Evolutionary conservation across 2,329 filamentous ascomycete species (phyloP), one percentile per base, ranked within the genome.

Genomic region (Pezicula radicicola): DNA sequence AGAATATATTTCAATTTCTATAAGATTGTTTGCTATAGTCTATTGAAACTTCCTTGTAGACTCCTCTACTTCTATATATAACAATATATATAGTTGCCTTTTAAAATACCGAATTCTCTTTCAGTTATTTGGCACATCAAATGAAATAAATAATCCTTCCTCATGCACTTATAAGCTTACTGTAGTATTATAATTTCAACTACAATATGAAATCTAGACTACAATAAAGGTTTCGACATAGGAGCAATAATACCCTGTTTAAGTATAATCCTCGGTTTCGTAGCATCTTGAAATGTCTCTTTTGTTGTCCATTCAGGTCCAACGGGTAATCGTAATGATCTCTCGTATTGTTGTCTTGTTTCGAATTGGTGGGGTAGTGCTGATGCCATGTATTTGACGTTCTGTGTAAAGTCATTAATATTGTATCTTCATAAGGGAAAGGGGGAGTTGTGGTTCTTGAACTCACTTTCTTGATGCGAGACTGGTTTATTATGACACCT

Each of bases 291-390:
- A 79, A 94, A 94, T 13, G 88, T 91, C 75, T 91, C 85, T 80
- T 96, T 97, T n/a, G 93, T 97, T 61, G 86, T 85, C 92, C 93
- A 99, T 71, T 99, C 93, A 15, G 88, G 90, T 1, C 94, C 94
- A 55, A 97, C 83, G 1, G 94, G 94, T 60, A 97, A 73, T 41
- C 93, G 80, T 53, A 97, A 75, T 58, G 88, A 89, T 47, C 93
- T 78, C 76, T 99, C 94, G 72, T 97, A 97, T 75, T 97, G 91
- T 65, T 88, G 81, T 60, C 80, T 81, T 27, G 81, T 90, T 76
- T 97, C 93, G 70, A 91, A 97, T n/a, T 85, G 86, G 71, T 95
- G 89, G 46, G 94, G 94, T 47, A 99, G 76, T 62, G 84, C 82
- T 8, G 85, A 84, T 16, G 94, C 92, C 63, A 96, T 79, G 66